These are phyloP conservation scores for Talaromyces sp. DNA, from an alignment of 2,329 filamentous ascomycete genomes.

Conservation along the genomic window DNA sequence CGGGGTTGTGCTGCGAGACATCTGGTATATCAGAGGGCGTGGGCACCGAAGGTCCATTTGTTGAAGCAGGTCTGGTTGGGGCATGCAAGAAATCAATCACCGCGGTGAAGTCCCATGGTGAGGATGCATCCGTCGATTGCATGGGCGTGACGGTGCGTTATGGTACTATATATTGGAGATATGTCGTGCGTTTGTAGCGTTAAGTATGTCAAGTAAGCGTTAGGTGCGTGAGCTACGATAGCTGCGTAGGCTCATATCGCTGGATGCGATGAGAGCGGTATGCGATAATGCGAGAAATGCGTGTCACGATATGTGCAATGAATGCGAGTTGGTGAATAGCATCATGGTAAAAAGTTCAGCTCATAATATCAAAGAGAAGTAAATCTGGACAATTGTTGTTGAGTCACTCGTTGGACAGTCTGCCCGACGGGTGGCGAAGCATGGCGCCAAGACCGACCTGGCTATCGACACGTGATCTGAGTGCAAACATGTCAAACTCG, in stretches of 20 bases:
- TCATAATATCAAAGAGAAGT: neutral
- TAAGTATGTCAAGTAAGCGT: neutral
- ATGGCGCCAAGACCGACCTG: neutral
- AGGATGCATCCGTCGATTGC: conserved; percentile 28
- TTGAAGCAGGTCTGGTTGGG: conserved; percentile 22
- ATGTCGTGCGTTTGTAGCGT: neutral
- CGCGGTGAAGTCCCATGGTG: conserved; percentile 46
- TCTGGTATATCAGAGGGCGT: conserved; percentile 12
- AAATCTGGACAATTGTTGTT: neutral
- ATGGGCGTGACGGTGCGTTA: conserved; percentile 25
- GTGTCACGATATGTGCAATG: neutral
- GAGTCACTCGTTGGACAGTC: neutral
- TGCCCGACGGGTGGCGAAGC: conserved; percentile 1
- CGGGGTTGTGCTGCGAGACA: neutral
- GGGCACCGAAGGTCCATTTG: conserved; percentile 2
- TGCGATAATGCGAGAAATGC: neutral
- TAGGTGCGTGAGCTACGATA: neutral
- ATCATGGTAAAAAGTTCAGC: neutral
- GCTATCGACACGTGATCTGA: neutral
- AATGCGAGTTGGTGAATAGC: neutral
- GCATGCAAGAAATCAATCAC: conserved; percentile 44
- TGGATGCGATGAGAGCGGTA: neutral
- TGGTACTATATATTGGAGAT: neutral
- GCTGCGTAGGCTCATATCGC: neutral
- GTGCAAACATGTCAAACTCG: neutral